phyloP scores from a whole-genome alignment of 768 basidiomycete genomes.

The Panellus pusillus region DNA sequence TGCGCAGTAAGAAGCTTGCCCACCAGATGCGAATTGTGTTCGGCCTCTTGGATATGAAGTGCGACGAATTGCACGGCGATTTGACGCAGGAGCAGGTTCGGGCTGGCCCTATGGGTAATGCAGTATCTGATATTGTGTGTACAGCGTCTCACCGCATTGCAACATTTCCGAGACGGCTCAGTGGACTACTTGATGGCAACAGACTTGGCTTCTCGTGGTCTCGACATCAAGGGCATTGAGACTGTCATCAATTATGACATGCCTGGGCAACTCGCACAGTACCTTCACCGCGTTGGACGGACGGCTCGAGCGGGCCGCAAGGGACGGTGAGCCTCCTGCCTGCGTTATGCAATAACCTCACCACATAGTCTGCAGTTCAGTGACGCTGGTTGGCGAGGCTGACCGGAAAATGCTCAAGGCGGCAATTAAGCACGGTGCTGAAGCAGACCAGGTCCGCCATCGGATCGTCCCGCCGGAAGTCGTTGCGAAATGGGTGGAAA shows the following conservation, averaged over 20 bases:
- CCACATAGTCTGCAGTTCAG: constrained; percentile 55
- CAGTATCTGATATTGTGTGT: not conserved
- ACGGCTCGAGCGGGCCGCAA: constrained; percentile 93
- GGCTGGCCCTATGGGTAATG: not conserved
- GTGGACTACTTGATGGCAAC: constrained; percentile 97
- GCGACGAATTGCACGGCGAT: constrained; percentile 93
- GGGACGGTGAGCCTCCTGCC: constrained; percentile 70
- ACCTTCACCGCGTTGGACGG: constrained; percentile 95
- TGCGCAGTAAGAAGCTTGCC: constrained; percentile 94
- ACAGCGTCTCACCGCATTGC: constrained; percentile 84
- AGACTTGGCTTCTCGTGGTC: constrained; percentile 90
- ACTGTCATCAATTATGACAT: constrained; percentile 99
- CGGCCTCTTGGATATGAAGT: constrained; percentile 81
- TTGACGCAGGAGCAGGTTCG: constrained; percentile 92
- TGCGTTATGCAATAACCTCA: not conserved
- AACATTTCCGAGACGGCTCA: constrained; percentile 80
- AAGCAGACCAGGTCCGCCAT: constrained; percentile 82
- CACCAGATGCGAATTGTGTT: constrained; percentile 97
- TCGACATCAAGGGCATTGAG: constrained; percentile 97
- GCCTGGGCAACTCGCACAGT: constrained; percentile 90
- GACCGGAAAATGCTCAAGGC: constrained; percentile 97
- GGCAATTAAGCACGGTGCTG: constrained; percentile 84
- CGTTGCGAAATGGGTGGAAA: constrained; percentile 67
- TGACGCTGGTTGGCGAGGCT: constrained; percentile 93
- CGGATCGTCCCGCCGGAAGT: constrained; percentile 81